Percentiles rank a stretch among this genome's conserved stretches.
phyloP scores from a whole-genome alignment of 164 flowering plant genomes.

The Saururus chinensis region DNA sequence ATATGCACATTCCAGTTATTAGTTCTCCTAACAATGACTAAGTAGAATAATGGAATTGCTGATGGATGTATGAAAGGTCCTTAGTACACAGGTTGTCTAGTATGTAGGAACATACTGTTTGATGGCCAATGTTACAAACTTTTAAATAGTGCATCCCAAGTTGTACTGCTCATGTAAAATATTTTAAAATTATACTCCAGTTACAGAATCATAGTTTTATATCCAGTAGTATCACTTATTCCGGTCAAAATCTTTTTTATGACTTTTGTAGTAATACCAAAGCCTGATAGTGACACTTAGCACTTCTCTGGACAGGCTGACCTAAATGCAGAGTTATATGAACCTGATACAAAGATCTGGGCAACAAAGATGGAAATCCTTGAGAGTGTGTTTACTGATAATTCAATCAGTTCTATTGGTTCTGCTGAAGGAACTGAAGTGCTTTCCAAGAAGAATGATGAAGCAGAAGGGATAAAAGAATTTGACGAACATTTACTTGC shows the following conservation, averaged over 20 bases:
- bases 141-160: neutral
- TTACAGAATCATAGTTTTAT: neutral
- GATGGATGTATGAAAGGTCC: too few relatives aligned
- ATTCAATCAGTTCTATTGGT: neutral
- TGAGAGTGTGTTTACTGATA: neutral
- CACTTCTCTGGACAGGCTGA: neutral
- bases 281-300: neutral
- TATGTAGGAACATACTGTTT: too few relatives aligned
- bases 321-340: neutral
- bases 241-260: neutral
- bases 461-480: constrained; percentile 34
- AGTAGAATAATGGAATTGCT: too few relatives aligned
- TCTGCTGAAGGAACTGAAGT: constrained; percentile 10
- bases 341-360: neutral
- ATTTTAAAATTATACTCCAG: too few relatives aligned
- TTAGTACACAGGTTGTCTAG: too few relatives aligned
- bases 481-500: constrained; percentile 50
- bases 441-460: constrained; percentile 13
- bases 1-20: too few relatives aligned
- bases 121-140: too few relatives aligned
- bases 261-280: neutral
- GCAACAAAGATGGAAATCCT: neutral
- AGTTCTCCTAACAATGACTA: too few relatives aligned
- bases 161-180: neutral
- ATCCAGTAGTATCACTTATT: neutral